Base-by-base conservation (phyloP, 768 basidiomycete genomes). In the Lactarius trivialis region DNA sequence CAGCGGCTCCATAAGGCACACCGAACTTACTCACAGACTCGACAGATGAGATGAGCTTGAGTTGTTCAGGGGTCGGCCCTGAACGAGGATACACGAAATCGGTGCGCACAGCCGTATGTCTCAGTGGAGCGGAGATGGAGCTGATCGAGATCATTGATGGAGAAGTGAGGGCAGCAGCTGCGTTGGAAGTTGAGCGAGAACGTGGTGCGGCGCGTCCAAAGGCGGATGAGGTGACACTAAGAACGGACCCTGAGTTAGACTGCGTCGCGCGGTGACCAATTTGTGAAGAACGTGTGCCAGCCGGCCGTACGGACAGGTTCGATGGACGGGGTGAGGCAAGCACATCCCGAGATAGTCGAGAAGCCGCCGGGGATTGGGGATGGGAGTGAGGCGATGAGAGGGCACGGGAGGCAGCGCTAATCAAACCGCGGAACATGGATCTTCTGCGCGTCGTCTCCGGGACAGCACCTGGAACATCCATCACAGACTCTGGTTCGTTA, bases 121-220 rank as follows among this genome's bases (percentile, higher is more conserved):
- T 79, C 9, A 93, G 80, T 7, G 91, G 91, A 5, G 87, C 70
- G 6, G 88, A 90, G 60, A 93, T 92, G 11, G 82, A 88, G 65
- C 83, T 77, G 37, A 91, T 76, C 19, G 89, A 89, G 60, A 89
- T 84, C 57, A 80, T 75, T 21, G 88, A 88, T 8, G 88, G 83
- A 1, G 85, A 88, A 36, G 79, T 83, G 52, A 84, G 77, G 48
- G 61, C 65, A 8, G 61, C 63, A 7, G 55, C 57, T 24, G 76
- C 73, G 61, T 72, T 73, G 17, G 74, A 74, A 58, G 76, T 74
- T 30, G 77, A 70, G 37, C 72, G 70, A 50, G 81, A 78, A 64
- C 76, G 76, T 43, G 81, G 77, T 33, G 81, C 64, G 0, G 80
- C 76, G 48, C 84, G 80, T 15, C 61, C 61, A 73, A 83, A 80